Base-by-base conservation (phyloP, 2,329 filamentous ascomycete species). In the Diaporthe aspalathi region DNA sequence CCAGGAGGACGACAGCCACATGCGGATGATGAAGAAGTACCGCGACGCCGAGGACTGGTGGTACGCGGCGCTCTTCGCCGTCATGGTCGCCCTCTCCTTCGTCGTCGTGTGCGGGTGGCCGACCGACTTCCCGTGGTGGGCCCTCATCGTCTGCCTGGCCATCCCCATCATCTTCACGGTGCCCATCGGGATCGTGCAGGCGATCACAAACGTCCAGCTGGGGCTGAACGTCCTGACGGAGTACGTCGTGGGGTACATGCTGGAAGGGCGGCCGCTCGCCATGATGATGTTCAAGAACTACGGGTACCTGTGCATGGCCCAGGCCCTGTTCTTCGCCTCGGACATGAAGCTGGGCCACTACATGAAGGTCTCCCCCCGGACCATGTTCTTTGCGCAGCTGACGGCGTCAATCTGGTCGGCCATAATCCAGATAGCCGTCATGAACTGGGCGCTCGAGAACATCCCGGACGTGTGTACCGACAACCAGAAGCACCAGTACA, bases 251-350 rank as follows among this genome's bases (percentile, higher is more conserved):
- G 92, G 92, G 7, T 93, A 93, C 79, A 91, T 93, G 85, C 87
- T 92, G 63, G 91, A 91, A 0, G 92, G 92, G 32, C 86, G 86
- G 3, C 91, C 92, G 1, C 84, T 93, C 72, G 91, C 91, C 60
- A 91, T 93, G 86, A 94, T 94, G 91, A 87, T 93, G 82, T 93
- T 93, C 83, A 93, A 93, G 81, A 92, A 90, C 73, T 93, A 91
- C 76, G 90, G 90, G 65, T 92, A 92, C 78, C 88, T 92, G 70
- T 89, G 85, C 80, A 91, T 92, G 89, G 84, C 84, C 20, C 89
- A 92, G 78, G 90, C 88, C 0, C 83, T 92, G 63, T 90, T 88
- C 78, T 92, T 92, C 78, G 83, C 85, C 6, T 88, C 90, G 78
- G 90, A 92, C 75, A 84, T 92, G 75, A 92, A 92, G 78, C 84